phyloP scores from a whole-genome alignment of 176 grass and related monocot genomes.

The Typha latifolia region DNA sequence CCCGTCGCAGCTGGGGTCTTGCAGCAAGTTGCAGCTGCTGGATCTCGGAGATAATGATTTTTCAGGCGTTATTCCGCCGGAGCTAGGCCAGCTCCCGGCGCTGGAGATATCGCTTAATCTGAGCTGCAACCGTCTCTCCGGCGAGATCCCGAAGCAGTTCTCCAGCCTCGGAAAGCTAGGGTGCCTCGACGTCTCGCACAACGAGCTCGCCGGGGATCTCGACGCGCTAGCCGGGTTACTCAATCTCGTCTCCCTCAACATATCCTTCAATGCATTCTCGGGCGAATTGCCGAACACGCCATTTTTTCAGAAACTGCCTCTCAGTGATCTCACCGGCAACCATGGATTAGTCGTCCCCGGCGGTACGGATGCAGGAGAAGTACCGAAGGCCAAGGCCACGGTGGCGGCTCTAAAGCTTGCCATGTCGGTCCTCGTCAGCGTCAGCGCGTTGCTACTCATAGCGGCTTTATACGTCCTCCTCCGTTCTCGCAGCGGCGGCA shows the following conservation, averaged over 20 bases:
- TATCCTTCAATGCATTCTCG: constrained; percentile 79
- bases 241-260: constrained; percentile 82
- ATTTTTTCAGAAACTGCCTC: constrained; percentile 79
- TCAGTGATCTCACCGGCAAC: constrained; percentile 75
- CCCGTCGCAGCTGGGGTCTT: constrained; percentile 59
- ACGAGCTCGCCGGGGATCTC: constrained; percentile 58
- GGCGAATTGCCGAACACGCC: constrained; percentile 70
- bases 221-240: constrained; percentile 40
- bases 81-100: constrained; percentile 58
- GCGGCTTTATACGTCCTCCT: constrained; percentile 44
- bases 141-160: constrained; percentile 54
- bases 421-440: constrained; percentile 56
- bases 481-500: constrained; percentile 14
- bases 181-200: constrained; percentile 73
- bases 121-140: constrained; percentile 75
- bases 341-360: constrained; percentile 45
- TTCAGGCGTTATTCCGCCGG: constrained; percentile 55
- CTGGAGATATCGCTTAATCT: constrained; percentile 85
- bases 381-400: constrained; percentile 15
- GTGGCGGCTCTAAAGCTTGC: constrained; percentile 57
- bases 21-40: constrained; percentile 70
- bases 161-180: constrained; percentile 60
- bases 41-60: constrained; percentile 70
- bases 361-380: constrained; percentile 14
- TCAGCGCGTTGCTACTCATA: constrained; percentile 46